These are phyloP conservation scores for Colletotrichum higginsianum DNA, from an alignment of 2,329 filamentous ascomycete species.

Conservation along the genomic window DNA sequence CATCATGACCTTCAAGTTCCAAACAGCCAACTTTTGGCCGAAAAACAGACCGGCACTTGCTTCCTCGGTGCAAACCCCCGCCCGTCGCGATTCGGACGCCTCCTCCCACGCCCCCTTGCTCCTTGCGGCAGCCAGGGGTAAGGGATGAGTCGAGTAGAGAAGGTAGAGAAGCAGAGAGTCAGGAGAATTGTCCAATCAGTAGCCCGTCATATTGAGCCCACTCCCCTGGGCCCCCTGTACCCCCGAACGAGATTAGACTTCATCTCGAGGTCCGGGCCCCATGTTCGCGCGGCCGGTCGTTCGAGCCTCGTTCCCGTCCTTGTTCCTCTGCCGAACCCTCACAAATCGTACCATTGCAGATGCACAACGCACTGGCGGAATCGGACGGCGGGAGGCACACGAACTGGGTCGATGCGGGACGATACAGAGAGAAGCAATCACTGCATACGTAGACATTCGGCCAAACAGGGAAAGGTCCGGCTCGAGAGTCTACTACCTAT, in stretches of 20 bases:
- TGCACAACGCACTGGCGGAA: conserved; percentile 6
- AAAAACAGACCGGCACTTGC: conserved; percentile 29
- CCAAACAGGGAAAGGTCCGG: conserved; percentile 11
- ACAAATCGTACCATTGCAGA: conserved; percentile 6
- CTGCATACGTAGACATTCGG: neutral
- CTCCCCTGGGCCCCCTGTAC: neutral
- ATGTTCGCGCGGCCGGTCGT: conserved; percentile 29
- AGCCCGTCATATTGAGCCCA: conserved; percentile 1
- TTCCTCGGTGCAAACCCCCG: conserved; percentile 34
- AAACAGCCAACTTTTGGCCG: neutral
- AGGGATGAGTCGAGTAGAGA: neutral
- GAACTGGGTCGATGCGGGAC: neutral
- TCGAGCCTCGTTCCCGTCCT: conserved; percentile 31
- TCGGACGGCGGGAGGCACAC: neutral
- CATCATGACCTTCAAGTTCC: neutral
- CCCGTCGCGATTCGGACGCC: conserved; percentile 16
- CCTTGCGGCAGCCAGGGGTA: conserved; percentile 19
- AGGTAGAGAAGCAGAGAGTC: neutral
- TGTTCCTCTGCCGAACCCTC: neutral
- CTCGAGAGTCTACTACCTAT: neutral
- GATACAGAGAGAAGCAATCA: neutral
- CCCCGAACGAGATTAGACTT: conserved; percentile 35
- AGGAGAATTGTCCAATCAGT: conserved; percentile 23
- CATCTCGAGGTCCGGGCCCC: conserved; percentile 41
- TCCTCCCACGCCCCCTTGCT: conserved; percentile 5